Evolutionary conservation across 192 early-diverging fungal species (phyloP).

Genomic region (Mortierella alpina): DNA sequence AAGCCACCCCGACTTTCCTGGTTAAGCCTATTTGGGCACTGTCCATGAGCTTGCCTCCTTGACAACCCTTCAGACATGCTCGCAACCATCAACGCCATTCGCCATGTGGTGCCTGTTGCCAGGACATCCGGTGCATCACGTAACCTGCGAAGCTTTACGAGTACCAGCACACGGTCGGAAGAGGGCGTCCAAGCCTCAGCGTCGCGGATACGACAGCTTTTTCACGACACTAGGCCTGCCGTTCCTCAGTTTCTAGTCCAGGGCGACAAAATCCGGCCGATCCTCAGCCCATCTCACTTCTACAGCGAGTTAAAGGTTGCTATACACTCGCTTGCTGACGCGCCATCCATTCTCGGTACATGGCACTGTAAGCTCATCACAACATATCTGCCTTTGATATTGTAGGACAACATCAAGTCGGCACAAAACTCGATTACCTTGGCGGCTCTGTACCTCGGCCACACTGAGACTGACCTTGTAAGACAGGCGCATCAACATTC

Average conservation of each 20-base stretch:
- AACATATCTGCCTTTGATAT: slow-evolving; percentile 16
- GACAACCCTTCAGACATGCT: slow-evolving; percentile 13
- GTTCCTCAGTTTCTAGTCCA: slow-evolving; percentile 53
- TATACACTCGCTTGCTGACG: neutral
- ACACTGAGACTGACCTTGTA: slow-evolving; percentile 82
- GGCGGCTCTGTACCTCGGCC: slow-evolving; percentile 91
- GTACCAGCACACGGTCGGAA: neutral
- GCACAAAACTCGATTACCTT: slow-evolving; percentile 83
- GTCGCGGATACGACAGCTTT: slow-evolving; percentile 15
- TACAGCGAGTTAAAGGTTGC: slow-evolving; percentile 63
- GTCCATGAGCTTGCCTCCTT: neutral
- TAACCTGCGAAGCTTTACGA: slow-evolving; percentile 4
- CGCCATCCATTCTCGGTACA: slow-evolving; percentile 26
- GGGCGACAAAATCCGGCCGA: slow-evolving; percentile 48
- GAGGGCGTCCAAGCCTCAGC: slow-evolving; percentile 17
- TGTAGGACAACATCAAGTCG: slow-evolving; percentile 70
- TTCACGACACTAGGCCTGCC: slow-evolving; percentile 28
- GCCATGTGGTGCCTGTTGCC: neutral
- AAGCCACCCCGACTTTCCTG: neutral
- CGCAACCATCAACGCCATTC: slow-evolving; percentile 1
- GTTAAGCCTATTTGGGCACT: neutral
- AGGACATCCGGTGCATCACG: neutral
- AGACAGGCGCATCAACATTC: slow-evolving; percentile 1
- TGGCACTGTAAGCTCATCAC: slow-evolving; percentile 63
- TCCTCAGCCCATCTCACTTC: slow-evolving; percentile 58